These are phyloP conservation scores for Mesembryanthemum crystallinum DNA, from an alignment of 148 eudicot species.

Conservation along the genomic window DNA sequence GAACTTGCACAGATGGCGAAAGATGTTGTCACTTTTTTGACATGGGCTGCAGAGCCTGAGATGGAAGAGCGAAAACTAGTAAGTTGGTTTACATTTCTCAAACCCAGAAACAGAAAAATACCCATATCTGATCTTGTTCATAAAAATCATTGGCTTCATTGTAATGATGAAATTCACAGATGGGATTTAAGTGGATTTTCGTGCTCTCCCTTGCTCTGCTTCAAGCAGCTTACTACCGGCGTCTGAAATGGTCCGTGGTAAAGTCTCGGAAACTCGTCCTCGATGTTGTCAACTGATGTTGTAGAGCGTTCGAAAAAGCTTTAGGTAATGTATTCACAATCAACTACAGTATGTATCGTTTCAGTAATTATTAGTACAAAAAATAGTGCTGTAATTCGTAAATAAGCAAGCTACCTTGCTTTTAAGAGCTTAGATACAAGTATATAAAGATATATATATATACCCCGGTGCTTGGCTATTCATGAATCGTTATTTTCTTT, in stretches of 20 bases:
- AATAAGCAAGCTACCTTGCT: no score
- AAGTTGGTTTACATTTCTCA: no score
- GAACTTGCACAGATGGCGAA: slow-evolving; percentile 75
- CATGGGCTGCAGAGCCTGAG: slow-evolving; percentile 94
- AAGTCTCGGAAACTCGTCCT: slow-evolving; percentile 28
- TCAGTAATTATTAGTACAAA: no score
- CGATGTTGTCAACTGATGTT: slow-evolving; percentile 26
- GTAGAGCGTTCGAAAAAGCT: neutral
- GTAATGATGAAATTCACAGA: slow-evolving; percentile 66
- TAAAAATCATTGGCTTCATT: no score
- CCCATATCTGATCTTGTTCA: slow-evolving; percentile 3
- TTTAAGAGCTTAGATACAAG: no score
- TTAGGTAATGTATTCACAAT: no score
- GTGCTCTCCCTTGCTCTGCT: slow-evolving; percentile 29
- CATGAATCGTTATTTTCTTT: no score
- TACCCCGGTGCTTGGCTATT: no score
- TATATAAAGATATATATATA: no score
- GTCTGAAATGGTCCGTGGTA: slow-evolving; percentile 22
- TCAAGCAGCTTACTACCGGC: slow-evolving; percentile 24
- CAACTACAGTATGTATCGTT: no score
- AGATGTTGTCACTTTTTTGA: slow-evolving; percentile 75
- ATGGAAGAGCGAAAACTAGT: slow-evolving; percentile 96
- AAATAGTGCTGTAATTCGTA: no score
- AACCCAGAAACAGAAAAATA: no score
- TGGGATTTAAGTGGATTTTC: slow-evolving; percentile 96